These are phyloP conservation scores for Castanospermum australe DNA, from an alignment of 306 rosid species.

Conservation along the genomic window DNA sequence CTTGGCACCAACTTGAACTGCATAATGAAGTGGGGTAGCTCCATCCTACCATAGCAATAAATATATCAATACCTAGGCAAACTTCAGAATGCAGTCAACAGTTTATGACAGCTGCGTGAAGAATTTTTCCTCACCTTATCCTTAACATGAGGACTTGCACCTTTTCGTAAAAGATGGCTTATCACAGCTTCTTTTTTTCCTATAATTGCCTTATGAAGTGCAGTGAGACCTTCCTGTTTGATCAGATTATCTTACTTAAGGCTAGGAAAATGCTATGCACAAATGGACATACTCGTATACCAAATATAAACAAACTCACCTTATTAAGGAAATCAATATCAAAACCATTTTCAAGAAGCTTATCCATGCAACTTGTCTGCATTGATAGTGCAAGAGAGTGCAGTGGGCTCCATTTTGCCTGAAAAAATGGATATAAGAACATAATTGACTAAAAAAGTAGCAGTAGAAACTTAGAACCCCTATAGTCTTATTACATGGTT, in stretches of 20 bases:
- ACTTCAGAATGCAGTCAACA: slow-evolving; percentile 1
- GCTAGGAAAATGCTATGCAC: slow-evolving; percentile 2
- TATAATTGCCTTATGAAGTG: slow-evolving; percentile 83
- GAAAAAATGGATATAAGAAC: slow-evolving; percentile 19
- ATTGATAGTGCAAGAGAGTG: slow-evolving; percentile 81
- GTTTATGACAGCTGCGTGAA: slow-evolving; percentile 1
- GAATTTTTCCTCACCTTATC: slow-evolving; percentile 58
- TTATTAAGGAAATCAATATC: slow-evolving; percentile 58
- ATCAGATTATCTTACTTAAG: slow-evolving; percentile 33
- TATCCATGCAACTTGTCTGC: slow-evolving; percentile 65
- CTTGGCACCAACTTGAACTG: slow-evolving; percentile 90
- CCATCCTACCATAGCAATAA: slow-evolving; percentile 67
- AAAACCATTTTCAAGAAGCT: slow-evolving; percentile 67
- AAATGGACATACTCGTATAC: neutral
- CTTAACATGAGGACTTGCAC: slow-evolving; percentile 82
- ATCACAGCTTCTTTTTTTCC: slow-evolving; percentile 83
- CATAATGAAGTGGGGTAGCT: slow-evolving; percentile 94
- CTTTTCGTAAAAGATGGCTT: slow-evolving; percentile 89
- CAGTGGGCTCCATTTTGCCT: slow-evolving; percentile 83
- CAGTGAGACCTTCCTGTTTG: slow-evolving; percentile 83
- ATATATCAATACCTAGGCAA: slow-evolving; percentile 19
- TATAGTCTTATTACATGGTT: neutral
- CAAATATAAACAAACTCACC: slow-evolving; percentile 35
- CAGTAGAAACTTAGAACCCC: neutral
- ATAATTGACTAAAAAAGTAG: neutral